These are phyloP conservation scores for Phyllosticta citribraziliensis DNA, from an alignment of 2,329 filamentous ascomycete species.

Conservation along the genomic window DNA sequence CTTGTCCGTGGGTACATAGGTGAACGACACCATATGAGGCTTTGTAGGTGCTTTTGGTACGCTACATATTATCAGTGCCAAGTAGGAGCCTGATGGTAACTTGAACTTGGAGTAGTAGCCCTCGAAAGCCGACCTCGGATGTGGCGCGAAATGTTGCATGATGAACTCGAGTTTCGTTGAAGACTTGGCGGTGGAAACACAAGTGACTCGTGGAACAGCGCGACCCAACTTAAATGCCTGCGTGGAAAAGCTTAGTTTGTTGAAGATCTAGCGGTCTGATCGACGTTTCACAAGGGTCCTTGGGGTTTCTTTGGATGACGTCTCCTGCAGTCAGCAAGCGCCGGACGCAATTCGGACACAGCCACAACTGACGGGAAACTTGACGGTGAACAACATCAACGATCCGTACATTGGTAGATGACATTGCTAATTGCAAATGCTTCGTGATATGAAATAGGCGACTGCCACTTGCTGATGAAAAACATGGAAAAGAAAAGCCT, in stretches of 20 bases:
- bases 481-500: background rate
- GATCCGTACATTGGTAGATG: background rate
- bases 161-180: background rate
- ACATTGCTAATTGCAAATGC: background rate
- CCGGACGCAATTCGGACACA: background rate
- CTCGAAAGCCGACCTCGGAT: conserved; percentile 35
- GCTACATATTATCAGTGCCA: conserved; percentile 38
- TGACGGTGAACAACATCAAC: background rate
- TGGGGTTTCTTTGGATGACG: background rate
- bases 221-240: background rate
- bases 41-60: conserved; percentile 32
- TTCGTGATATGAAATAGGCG: background rate
- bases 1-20: conserved; percentile 33
- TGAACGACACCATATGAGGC: conserved; percentile 40
- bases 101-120: conserved; percentile 43
- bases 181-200: background rate
- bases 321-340: background rate
- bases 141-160: conserved; percentile 37
- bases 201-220: background rate
- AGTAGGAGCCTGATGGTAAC: conserved; percentile 35
- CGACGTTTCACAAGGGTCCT: background rate
- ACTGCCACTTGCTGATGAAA: background rate
- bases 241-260: background rate
- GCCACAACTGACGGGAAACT: background rate
- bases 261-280: background rate